A percentile compares a stretch with the other conserved stretches of the same genome.
Conservation (phyloP, 2,329 filamentous ascomycete genomes). For the Pseudonectria foliicola region DNA sequence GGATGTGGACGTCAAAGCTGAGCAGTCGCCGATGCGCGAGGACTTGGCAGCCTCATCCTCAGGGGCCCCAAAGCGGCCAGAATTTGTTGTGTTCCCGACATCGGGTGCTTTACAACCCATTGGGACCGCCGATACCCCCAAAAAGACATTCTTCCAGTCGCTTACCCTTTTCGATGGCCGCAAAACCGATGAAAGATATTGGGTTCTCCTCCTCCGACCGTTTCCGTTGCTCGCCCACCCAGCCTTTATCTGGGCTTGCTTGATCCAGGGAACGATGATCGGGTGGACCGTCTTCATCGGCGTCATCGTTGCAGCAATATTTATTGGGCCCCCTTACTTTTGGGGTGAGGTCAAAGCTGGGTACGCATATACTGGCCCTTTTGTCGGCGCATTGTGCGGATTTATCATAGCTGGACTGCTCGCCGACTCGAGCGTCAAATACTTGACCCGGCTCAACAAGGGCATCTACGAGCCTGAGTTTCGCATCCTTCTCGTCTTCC, state of each 20-base stretch:
- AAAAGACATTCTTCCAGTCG: slow-evolving; percentile 53
- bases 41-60: slow-evolving; percentile 2
- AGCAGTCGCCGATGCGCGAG: slow-evolving; percentile 5
- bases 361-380: slow-evolving; percentile 81
- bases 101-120: slow-evolving; percentile 28
- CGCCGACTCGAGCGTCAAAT: slow-evolving; percentile 64
- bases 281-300: slow-evolving; percentile 95
- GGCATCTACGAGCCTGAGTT: slow-evolving; percentile 92
- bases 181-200: slow-evolving; percentile 70
- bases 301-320: slow-evolving; percentile 73
- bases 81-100: slow-evolving; percentile 26
- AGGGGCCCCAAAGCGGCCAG: slow-evolving; percentile 5
- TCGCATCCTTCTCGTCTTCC: slow-evolving; percentile 72
- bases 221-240: slow-evolving; percentile 80
- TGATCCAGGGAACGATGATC: slow-evolving; percentile 85
- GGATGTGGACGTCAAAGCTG: slow-evolving; percentile 25
- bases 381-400: slow-evolving; percentile 73
- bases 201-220: slow-evolving; percentile 59
- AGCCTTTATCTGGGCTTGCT: slow-evolving; percentile 68
- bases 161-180: slow-evolving; percentile 71
- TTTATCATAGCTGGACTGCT: slow-evolving; percentile 68
- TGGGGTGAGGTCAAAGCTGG: slow-evolving; percentile 76
- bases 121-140: slow-evolving; percentile 30
- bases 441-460: slow-evolving; percentile 65
- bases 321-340: slow-evolving; percentile 72